Evolutionary conservation across 2,329 filamentous ascomycete species (phyloP).

Genomic region (Chalara sp.): DNA sequence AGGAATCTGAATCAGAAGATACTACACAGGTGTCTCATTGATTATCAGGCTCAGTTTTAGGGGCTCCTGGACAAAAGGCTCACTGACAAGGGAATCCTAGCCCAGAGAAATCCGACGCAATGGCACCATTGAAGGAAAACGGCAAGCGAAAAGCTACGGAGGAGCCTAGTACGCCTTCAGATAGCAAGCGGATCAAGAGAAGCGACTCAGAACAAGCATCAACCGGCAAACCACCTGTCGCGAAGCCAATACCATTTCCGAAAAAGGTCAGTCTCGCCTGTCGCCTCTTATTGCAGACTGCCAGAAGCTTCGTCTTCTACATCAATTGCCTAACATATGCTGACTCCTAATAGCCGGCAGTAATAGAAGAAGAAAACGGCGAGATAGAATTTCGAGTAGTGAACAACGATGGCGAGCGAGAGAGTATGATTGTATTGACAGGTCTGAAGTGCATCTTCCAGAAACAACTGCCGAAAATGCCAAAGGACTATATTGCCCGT

Average conservation of each 20-base stretch:
- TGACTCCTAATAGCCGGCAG: slow-evolving; percentile 57
- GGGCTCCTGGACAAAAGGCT: too few relatives aligned
- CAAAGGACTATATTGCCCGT: slow-evolving; percentile 96
- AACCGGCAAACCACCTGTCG: slow-evolving; percentile 43
- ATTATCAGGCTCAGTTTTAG: too few relatives aligned
- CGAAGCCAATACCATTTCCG: slow-evolving; percentile 73
- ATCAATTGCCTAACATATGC: slow-evolving; percentile 16
- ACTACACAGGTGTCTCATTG: too few relatives aligned
- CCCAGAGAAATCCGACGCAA: neutral
- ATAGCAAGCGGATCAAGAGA: slow-evolving; percentile 58
- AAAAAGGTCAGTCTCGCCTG: slow-evolving; percentile 60
- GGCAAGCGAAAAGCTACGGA: slow-evolving; percentile 67
- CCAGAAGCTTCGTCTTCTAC: slow-evolving; percentile 1
- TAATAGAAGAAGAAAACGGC: slow-evolving; percentile 86
- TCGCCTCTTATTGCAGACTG: too few relatives aligned
- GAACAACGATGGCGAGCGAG: slow-evolving; percentile 85
- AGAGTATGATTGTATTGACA: slow-evolving; percentile 89
- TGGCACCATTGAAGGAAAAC: slow-evolving; percentile 11
- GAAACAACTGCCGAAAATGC: slow-evolving; percentile 98
- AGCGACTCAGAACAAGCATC: slow-evolving; percentile 36
- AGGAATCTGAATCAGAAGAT: too few relatives aligned
- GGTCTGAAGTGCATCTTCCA: slow-evolving; percentile 97
- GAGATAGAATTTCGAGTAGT: slow-evolving; percentile 97
- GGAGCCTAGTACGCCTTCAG: slow-evolving; percentile 54
- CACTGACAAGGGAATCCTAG: too few relatives aligned